phyloP scores from a whole-genome alignment of 2,329 filamentous ascomycete species.

The Exophiala phaeomuriformis region DNA sequence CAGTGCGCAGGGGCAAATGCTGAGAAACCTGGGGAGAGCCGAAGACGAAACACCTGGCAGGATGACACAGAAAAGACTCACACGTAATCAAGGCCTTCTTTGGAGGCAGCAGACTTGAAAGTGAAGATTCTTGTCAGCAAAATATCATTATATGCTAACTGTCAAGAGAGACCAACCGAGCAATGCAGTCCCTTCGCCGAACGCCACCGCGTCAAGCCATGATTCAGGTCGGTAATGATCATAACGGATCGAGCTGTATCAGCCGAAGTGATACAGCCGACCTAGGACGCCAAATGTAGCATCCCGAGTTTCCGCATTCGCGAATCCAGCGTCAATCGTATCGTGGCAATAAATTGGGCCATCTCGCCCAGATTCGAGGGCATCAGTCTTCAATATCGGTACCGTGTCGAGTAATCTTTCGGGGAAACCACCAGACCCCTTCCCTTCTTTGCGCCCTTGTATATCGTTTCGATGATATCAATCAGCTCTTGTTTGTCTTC shows the following conservation, averaged over 20 bases:
- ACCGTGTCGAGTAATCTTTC: slow-evolving; percentile 70
- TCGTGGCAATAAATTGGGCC: too few relatives aligned
- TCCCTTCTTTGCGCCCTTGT: slow-evolving; percentile 96
- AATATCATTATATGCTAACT: slow-evolving; percentile 15
- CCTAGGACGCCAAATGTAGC: background rate
- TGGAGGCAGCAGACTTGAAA: background rate
- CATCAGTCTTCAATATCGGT: slow-evolving; percentile 50
- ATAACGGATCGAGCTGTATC: background rate
- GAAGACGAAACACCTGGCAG: background rate
- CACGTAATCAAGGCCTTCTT: slow-evolving; percentile 1
- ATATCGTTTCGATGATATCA: slow-evolving; percentile 97
- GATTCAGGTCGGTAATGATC: background rate
- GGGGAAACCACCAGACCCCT: slow-evolving; percentile 92
- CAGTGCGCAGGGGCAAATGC: background rate
- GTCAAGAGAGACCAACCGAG: slow-evolving; percentile 23
- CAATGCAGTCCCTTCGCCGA: background rate
- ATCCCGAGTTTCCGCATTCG: background rate
- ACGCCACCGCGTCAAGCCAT: background rate
- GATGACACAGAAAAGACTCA: background rate
- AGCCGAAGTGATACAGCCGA: background rate
- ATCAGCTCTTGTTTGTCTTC: slow-evolving; percentile 98
- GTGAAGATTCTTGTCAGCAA: slow-evolving; percentile 17
- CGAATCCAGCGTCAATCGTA: background rate
- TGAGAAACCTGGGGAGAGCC: background rate
- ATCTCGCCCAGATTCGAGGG: background rate